Base-by-base conservation (phyloP, 768 basidiomycete genomes). In the Mycena maculata region DNA sequence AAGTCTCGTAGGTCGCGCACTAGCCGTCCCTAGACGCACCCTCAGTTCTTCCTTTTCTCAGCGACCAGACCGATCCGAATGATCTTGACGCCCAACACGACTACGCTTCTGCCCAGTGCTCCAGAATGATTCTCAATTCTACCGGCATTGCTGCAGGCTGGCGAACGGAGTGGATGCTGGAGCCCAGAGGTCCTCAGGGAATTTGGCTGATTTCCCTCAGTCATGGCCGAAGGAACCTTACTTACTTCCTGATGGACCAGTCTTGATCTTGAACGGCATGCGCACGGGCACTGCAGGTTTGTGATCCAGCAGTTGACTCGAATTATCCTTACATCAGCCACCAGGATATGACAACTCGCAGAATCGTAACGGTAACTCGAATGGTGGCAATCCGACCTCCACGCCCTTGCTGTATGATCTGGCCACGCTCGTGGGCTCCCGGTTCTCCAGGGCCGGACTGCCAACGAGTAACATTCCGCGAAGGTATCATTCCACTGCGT, bases 401-500 rank as follows among this genome's bases (percentile, higher is more conserved):
- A 72, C 71, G 18, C 77, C 78, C 1, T 60, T 72, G 23, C 57
- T 79, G 4, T 79, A 78, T 53, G 72, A 74, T 33, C 77, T 76
- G 7, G 52, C 25, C 50, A 70, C 71, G 12, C 75, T 76, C 11
- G 50, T 63, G 8, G 78, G 78, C 13, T 71, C 61, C 8, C 71
- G 78, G 5, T 74, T 78, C 71, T 60, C 70, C 16, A 65, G 63
- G 45, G 69, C 66, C 15, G 77, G 76, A 23, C 53, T 79, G 42
- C 69, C 72, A 16, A 72, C 74, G 27, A 74, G 70, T 36, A 68
- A 71, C 27, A 74, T 79, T 42, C 20, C 76, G 11, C 70, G 78
- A 11, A 25, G 77, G 68, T 79, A 79, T 63, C 78, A 78, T 66
- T 82, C 80, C 15, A 73, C 77, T 4, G 77, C 78, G 68, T 69